Evolutionary conservation across 805 yeast species (phyloP).

Genomic region (Komagataella populi): DNA sequence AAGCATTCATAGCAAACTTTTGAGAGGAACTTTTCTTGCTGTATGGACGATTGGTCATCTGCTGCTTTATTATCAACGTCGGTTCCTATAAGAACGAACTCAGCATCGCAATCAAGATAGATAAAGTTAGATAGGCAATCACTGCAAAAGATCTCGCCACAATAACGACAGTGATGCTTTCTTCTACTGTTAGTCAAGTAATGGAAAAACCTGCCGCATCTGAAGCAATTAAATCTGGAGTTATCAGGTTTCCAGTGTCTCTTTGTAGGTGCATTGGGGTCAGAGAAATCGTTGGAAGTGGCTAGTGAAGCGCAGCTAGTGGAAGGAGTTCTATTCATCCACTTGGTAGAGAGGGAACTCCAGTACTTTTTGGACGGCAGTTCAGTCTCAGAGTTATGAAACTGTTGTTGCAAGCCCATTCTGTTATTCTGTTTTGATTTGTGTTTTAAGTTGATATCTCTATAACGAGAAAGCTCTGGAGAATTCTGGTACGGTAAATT

Average conservation of each 20-base stretch:
- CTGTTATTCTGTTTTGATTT: background rate
- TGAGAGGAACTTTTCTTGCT: conserved; percentile 14
- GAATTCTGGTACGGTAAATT: background rate
- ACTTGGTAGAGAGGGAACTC: background rate
- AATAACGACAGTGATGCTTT: conserved; percentile 25
- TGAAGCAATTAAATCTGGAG: conserved; percentile 46
- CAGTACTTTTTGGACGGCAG: background rate
- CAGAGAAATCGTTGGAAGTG: background rate
- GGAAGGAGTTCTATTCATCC: background rate
- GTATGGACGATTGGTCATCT: conserved; percentile 1
- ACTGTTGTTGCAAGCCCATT: background rate
- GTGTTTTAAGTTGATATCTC: background rate
- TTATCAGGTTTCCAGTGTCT: conserved; percentile 70
- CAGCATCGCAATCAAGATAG: conserved; percentile 19
- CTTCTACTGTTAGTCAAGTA: conserved; percentile 53
- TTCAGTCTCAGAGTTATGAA: background rate
- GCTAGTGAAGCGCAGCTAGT: background rate
- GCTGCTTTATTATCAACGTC: conserved; percentile 2
- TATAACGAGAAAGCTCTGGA: background rate
- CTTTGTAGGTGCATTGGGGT: conserved; percentile 27
- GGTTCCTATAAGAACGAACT: conserved; percentile 18
- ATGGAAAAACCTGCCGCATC: conserved; percentile 58
- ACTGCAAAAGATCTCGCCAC: conserved; percentile 27
- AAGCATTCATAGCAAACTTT: conserved; percentile 21
- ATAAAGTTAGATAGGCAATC: conserved; percentile 21